These are phyloP conservation scores for Penicillium lagena DNA, from an alignment of 495 filamentous ascomycete genomes.

Conservation along the genomic window DNA sequence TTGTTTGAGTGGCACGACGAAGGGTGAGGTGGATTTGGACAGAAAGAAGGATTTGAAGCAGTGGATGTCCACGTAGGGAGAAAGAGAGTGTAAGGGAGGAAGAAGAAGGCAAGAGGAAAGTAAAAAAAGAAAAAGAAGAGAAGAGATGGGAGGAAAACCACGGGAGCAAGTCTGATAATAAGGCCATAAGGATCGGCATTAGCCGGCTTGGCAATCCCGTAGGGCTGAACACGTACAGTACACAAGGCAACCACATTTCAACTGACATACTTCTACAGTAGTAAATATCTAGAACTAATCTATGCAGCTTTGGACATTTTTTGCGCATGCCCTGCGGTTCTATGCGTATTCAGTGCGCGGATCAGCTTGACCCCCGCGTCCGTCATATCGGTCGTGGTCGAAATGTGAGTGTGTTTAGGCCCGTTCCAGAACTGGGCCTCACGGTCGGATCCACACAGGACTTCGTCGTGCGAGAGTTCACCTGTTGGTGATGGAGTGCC, in stretches of 20 bases:
- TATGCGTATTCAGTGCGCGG: conserved; percentile 19
- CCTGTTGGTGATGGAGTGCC: conserved; percentile 7
- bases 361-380: conserved; percentile 34
- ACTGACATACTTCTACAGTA: too few species aligned
- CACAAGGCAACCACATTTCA: too few species aligned
- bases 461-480: conserved; percentile 17
- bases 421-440: conserved; percentile 31
- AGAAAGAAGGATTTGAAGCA: not conserved
- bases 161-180: not conserved
- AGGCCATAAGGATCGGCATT: too few species aligned
- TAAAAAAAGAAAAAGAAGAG: not conserved
- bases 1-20: too few species aligned
- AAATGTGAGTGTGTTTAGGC: not conserved
- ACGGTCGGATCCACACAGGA: conserved; percentile 19
- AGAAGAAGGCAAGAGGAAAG: not conserved
- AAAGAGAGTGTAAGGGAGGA: not conserved
- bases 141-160: not conserved
- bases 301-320: conserved; percentile 15
- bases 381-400: conserved; percentile 13
- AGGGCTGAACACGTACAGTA: conserved; percentile 14
- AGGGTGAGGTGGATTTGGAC: not conserved
- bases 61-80: not conserved
- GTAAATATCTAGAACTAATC: not conserved
- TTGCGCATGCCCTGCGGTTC: not conserved
- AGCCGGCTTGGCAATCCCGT: conserved; percentile 11